These are phyloP conservation scores for Penicillium ochrochloron DNA, from an alignment of 495 filamentous ascomycete genomes.

Conservation along the genomic window DNA sequence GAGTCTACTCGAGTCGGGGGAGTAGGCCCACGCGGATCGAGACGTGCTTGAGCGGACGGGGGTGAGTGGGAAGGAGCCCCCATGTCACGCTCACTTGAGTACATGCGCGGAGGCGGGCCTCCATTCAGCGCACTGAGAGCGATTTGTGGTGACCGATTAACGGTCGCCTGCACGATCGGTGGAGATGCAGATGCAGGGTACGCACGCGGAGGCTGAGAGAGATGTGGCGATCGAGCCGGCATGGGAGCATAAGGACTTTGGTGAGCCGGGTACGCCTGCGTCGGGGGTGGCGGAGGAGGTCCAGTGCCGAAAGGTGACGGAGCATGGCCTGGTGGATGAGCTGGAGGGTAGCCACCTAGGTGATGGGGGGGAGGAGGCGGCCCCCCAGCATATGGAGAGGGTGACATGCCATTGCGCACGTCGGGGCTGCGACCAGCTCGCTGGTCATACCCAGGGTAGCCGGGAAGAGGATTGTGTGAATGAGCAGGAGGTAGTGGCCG, in stretches of 20 bases:
- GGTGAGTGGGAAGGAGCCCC: constrained; percentile 44
- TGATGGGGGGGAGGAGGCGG: constrained; percentile 34
- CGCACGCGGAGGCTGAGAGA: constrained; percentile 42
- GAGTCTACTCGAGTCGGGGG: constrained; percentile 44
- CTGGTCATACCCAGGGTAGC: constrained; percentile 43
- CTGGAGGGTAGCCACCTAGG: constrained; percentile 40
- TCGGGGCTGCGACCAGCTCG: constrained; percentile 31
- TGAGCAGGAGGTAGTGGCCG: constrained; percentile 38
- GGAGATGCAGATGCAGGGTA: constrained; percentile 54
- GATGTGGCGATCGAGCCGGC: constrained; percentile 46
- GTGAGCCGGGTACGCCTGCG: constrained; percentile 43
- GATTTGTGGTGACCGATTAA: constrained; percentile 48
- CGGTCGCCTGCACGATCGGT: constrained; percentile 48
- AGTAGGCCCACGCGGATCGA: constrained; percentile 41
- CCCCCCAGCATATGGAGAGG: constrained; percentile 35
- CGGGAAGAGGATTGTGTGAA: constrained; percentile 29
- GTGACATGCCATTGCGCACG: constrained; percentile 44
- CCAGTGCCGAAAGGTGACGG: constrained; percentile 39
- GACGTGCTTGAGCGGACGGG: constrained; percentile 40
- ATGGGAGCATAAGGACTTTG: constrained; percentile 49
- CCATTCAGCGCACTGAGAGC: constrained; percentile 46
- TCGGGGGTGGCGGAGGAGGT: constrained; percentile 47
- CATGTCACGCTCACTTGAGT: constrained; percentile 41
- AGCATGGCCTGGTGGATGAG: constrained; percentile 37
- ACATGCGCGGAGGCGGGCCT: constrained; percentile 43